These are phyloP conservation scores for Dendrostoma leiphaemia DNA, from an alignment of 2,329 filamentous ascomycete species.

Conservation along the genomic window DNA sequence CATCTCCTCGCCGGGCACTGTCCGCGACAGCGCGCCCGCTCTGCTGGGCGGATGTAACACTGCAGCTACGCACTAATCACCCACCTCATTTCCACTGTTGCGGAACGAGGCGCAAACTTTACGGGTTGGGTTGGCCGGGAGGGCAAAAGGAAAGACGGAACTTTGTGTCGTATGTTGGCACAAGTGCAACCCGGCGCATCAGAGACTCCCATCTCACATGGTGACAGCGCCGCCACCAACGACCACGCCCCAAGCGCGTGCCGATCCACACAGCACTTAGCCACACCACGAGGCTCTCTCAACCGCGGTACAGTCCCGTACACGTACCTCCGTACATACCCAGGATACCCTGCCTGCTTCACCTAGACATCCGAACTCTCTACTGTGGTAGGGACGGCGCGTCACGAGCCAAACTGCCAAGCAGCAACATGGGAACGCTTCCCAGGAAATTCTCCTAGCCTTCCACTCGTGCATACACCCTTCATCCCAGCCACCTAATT, in stretches of 20 bases:
- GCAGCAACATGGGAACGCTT: not conserved
- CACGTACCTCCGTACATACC: too few species aligned
- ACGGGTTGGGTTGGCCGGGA: not conserved
- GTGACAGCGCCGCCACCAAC: not conserved
- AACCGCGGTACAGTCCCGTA: too few species aligned
- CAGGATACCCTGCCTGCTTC: not conserved
- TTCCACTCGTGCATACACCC: not conserved
- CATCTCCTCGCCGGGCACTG: not conserved
- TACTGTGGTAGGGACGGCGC: conserved; percentile 12
- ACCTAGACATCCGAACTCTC: not conserved
- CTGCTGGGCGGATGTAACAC: not conserved
- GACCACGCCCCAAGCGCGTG: too few species aligned
- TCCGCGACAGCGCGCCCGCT: not conserved
- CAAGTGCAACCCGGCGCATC: too few species aligned
- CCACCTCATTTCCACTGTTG: not conserved
- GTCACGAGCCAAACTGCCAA: conserved; percentile 8
- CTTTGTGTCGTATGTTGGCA: too few species aligned
- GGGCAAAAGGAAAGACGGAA: not conserved
- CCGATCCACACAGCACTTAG: too few species aligned
- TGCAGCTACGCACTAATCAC: not conserved
- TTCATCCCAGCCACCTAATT: not conserved
- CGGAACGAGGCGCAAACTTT: not conserved
- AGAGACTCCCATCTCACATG: not conserved
- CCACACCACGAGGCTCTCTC: conserved; percentile 9
- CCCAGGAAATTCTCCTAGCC: not conserved